Evolutionary conservation across 306 rosid species (phyloP), one percentile per base, ranked within the genome.

Genomic region (Hippophae rhamnoides): DNA sequence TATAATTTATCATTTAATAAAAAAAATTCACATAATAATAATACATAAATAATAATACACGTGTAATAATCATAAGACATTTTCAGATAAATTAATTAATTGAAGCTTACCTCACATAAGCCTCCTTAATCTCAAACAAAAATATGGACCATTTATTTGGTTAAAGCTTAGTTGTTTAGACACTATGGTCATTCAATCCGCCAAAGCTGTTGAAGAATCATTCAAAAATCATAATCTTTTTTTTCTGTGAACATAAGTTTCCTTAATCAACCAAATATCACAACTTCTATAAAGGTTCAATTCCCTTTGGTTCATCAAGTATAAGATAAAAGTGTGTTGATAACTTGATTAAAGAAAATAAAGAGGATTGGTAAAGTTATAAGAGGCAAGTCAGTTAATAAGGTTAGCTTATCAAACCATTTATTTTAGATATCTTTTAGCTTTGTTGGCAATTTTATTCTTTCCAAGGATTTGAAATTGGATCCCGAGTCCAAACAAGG

Each of bases 151-250:
- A 5, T 64, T 82, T 14, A 31, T 79, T 8, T 69, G 85, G 82
- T 79, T 82, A 52, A 64, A 46, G 49, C 26, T 82, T 1, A 85
- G 85, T 0, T 51, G 76, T 48, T 63, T 61, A 6, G 76, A 82
- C 71, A 71, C 85, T 43, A 47, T 82, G 73, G 83, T 62, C 0
- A 71, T 82, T 56, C 85, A 73, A 53, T 73, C 82, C 0, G 62
- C 76, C 41, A 55, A 63, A 42, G 47, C 80, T 1, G 76, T 80
- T 54, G 23, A 72, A 5, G 69, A 59, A 6, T 69, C 79, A 13
- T 82, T 82, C 77, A 79, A 82, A 26, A 47, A 60, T 66, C 82
- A 82, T 61, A 85, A 82, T 56, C 70, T 62, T 7, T 0, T 40
- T 40, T 57, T 82, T 82, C 57, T 66, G 78, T 5, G 82, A 75